phyloP scores from a whole-genome alignment of 2,329 filamentous ascomycete genomes.

The Sphaerostilbella broomeana region DNA sequence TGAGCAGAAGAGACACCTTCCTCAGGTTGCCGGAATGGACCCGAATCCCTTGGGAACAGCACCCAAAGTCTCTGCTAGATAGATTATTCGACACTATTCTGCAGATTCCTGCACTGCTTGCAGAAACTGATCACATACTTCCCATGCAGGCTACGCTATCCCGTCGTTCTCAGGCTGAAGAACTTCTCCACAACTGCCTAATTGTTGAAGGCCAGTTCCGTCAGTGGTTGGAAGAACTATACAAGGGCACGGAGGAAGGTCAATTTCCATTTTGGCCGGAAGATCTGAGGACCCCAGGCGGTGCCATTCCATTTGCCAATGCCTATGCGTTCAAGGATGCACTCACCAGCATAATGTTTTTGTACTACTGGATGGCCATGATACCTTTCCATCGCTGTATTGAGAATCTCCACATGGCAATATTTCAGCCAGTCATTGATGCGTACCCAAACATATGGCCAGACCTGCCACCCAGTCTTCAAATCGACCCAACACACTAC shows the following conservation, averaged over 20 bases:
- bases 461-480: slow-evolving; percentile 31
- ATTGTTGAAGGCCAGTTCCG: slow-evolving; percentile 42
- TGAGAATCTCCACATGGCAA: slow-evolving; percentile 36
- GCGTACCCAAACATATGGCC: slow-evolving; percentile 34
- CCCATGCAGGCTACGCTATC: slow-evolving; percentile 32
- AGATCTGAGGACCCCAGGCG: slow-evolving; percentile 23
- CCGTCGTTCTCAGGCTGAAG: slow-evolving; percentile 40
- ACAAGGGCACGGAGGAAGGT: slow-evolving; percentile 21
- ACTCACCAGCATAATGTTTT: slow-evolving; percentile 39
- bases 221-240: slow-evolving; percentile 37
- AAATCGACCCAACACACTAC: slow-evolving; percentile 38
- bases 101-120: slow-evolving; percentile 41
- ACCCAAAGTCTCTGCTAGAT: slow-evolving; percentile 46
- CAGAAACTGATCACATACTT: slow-evolving; percentile 37
- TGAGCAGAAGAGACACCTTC: slow-evolving; percentile 45
- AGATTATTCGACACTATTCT: slow-evolving; percentile 45
- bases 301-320: slow-evolving; percentile 38
- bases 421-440: slow-evolving; percentile 39
- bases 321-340: slow-evolving; percentile 40
- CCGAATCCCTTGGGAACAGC: slow-evolving; percentile 43
- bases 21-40: slow-evolving; percentile 47
- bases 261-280: slow-evolving; percentile 36
- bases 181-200: slow-evolving; percentile 42
- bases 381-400: slow-evolving; percentile 45
- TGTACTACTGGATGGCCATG: slow-evolving; percentile 49